Evolutionary conservation across 805 yeast genomes (phyloP), one percentile per base, ranked within the genome.

Genomic region (Candida berthetii): DNA sequence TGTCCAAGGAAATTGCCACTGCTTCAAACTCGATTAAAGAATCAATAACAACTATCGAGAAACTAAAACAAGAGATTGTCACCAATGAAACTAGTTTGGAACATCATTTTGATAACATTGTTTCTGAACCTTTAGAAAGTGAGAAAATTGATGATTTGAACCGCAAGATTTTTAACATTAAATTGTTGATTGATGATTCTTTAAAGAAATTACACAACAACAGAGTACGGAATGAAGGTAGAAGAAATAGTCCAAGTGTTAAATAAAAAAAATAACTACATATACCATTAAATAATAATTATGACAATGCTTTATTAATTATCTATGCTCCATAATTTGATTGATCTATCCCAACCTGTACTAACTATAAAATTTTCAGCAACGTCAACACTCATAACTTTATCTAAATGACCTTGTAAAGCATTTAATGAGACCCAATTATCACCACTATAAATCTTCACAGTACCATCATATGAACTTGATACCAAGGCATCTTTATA

Each of bases 321-420:
- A 36, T 27, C n/a, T 27, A 27, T 8, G 8, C 51, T 42, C 88
- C 88, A 85, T 35, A 85, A 41, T 54, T 84, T 85, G 3, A 88
- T 70, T 7, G 85, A 70, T 41, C 93, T 71, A 57, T 89, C 96
- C 96, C 96, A 89, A 17, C 96, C 90, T 38, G 86, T 73, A 36
- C 83, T 74, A 1, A 76, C 71, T 1, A 89, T 61, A 28, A 44
- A 53, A 7, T 62, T 50, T 7, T 72, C 72, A 41, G 69, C 55
- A 1, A 82, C 52, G 54, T 85, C 95, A 37, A 84, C 72, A 42
- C 81, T 65, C 82, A 89, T 77, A 3, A 87, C 77, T 51, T 83
- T 82, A 45, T 85, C 95, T 6, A 72, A 71, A 27, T 80, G 82
- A 9, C 74, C 80, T 37, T 66, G 61, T 34, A 89, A 59, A 3